Evolutionary conservation across 2,329 filamentous ascomycete species (phyloP).

Genomic region (Dryadomyces sulphureus): DNA sequence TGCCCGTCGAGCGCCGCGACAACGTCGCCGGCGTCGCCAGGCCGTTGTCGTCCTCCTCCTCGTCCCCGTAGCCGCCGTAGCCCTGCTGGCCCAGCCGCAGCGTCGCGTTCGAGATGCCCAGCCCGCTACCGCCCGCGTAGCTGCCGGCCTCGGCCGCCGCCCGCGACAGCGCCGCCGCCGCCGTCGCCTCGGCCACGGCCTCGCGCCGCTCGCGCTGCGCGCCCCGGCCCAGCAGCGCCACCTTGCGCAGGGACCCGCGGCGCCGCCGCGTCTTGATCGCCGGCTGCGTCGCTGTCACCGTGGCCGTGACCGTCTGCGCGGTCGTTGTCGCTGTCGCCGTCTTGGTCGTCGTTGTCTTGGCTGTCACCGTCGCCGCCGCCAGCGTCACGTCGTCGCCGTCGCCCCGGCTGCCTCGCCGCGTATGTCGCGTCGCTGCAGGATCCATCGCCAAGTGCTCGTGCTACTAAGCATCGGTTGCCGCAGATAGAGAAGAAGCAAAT

Average conservation of each 20-base stretch:
- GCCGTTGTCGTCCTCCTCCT: not conserved
- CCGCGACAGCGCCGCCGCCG: not conserved
- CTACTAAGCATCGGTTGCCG: too few species aligned
- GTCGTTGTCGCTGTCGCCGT: constrained; percentile 9
- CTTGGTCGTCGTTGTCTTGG: not conserved
- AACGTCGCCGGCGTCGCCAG: not conserved
- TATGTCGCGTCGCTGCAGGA: too few species aligned
- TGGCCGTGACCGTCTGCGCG: constrained; percentile 2
- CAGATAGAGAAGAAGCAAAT: too few species aligned
- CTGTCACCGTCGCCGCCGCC: too few species aligned
- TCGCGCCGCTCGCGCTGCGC: constrained; percentile 46
- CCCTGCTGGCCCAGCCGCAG: not conserved
- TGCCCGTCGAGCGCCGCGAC: not conserved
- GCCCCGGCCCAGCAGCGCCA: constrained; percentile 65
- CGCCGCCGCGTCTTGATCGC: constrained; percentile 48
- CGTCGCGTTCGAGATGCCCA: constrained; percentile 31
- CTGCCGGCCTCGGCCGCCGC: not conserved
- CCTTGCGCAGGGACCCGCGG: constrained; percentile 76
- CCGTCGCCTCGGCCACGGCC: not conserved
- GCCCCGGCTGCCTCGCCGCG: constrained; percentile 7
- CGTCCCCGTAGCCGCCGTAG: not conserved
- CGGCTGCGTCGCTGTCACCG: not conserved
- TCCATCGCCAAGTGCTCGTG: too few species aligned
- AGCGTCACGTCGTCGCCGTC: not conserved
- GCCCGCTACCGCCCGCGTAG: constrained; percentile 20